Conservation (phyloP, 1,284 basidiomycete genomes). For the Omphalotus olearius region DNA sequence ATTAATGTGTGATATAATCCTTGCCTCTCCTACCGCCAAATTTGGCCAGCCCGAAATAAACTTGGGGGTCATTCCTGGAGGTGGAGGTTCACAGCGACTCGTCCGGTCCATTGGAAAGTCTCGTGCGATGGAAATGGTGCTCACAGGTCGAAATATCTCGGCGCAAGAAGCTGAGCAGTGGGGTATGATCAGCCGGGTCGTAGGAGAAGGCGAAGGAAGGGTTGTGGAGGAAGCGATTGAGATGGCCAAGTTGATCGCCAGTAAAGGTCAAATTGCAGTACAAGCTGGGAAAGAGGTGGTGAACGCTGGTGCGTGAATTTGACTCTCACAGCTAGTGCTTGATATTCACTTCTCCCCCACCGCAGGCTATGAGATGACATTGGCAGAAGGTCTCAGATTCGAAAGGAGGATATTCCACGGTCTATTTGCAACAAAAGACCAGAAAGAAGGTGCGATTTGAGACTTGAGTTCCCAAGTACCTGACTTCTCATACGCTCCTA, state of each 20-base stretch:
- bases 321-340: background rate
- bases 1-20: constrained; percentile 95
- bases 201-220: constrained; percentile 69
- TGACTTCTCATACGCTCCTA: constrained; percentile 24
- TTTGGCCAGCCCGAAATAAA: constrained; percentile 99
- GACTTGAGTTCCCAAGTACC: background rate
- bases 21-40: constrained; percentile 89
- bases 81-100: constrained; percentile 82
- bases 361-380: constrained; percentile 61
- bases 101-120: constrained; percentile 89
- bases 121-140: constrained; percentile 91
- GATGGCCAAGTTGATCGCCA: constrained; percentile 78
- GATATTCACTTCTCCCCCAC: background rate
- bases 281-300: constrained; percentile 95
- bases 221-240: constrained; percentile 89
- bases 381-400: constrained; percentile 82
- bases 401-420: constrained; percentile 92
- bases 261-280: constrained; percentile 82
- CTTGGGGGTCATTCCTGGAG: constrained; percentile 93
- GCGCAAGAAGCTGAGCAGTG: constrained; percentile 85
- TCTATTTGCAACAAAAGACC: constrained; percentile 92
- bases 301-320: constrained; percentile 67
- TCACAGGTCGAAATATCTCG: constrained; percentile 81
- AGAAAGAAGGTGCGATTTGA: constrained; percentile 81
- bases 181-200: constrained; percentile 82